Evolutionary conservation across 2,329 filamentous ascomycete genomes (phyloP).

Genomic region (Aspergillus flavus): DNA sequence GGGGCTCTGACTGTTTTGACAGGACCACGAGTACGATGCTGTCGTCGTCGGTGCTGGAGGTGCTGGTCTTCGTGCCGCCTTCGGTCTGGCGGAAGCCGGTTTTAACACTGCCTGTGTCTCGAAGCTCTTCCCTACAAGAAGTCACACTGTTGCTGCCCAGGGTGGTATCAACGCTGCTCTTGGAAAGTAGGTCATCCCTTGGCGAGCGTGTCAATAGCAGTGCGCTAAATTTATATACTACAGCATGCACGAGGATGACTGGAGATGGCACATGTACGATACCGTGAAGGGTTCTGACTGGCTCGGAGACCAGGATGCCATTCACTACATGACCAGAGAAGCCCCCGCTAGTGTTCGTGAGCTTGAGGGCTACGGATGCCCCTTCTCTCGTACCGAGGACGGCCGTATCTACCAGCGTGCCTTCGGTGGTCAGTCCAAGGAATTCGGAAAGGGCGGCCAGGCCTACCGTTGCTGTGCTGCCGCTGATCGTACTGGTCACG

Average conservation of each 20-base stretch:
- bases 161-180: conserved; percentile 60
- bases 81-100: conserved; percentile 65
- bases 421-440: conserved; percentile 95
- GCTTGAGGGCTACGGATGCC: conserved; percentile 96
- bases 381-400: conserved; percentile 89
- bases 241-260: conserved; percentile 98
- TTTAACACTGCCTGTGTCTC: conserved; percentile 67
- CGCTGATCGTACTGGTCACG: conserved; percentile 94
- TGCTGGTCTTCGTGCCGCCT: conserved; percentile 64
- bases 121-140: conserved; percentile 66
- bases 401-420: conserved; percentile 98
- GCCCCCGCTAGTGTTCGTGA: conserved; percentile 89
- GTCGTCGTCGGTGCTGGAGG: conserved; percentile 74
- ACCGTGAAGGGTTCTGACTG: conserved; percentile 97
- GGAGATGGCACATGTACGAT: conserved; percentile 99
- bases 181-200: conserved; percentile 40
- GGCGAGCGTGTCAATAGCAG: conserved; percentile 2
- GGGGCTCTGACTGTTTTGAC: conserved; percentile 26
- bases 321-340: conserved; percentile 98
- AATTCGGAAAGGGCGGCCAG: conserved; percentile 95
- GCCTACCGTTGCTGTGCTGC: conserved; percentile 97
- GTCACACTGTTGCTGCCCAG: conserved; percentile 68
- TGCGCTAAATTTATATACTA: conserved; percentile 21
- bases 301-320: conserved; percentile 95
- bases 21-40: conserved; percentile 99